Evolutionary conservation across 2,329 filamentous ascomycete species (phyloP), one percentile per base, ranked within the genome.

Genomic region (Colletotrichum lindemuthianum): DNA sequence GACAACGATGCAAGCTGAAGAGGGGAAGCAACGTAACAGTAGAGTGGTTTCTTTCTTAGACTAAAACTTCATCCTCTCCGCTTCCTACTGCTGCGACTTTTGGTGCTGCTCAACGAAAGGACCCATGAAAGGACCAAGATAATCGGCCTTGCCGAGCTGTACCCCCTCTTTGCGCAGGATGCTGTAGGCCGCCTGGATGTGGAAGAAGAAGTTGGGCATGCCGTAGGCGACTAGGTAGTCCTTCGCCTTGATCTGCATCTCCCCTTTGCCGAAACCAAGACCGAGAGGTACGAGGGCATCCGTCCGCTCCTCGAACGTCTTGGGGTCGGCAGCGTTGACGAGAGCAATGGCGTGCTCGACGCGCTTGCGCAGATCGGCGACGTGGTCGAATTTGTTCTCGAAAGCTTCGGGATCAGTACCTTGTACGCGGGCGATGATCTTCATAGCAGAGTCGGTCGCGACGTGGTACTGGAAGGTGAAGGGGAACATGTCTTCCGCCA

Each of bases 181-280:
- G 2, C 75, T 78, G 72, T 90, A 90, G 9, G 85, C 82, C 12
- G 81, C 85, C 10, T 77, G 79, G 10, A 84, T 63, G 68, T 90
- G 88, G 68, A 90, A 90, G 73, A 81, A 88, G 68, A 88, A 82
- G 70, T 89, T 88, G 3, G 87, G 85, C 32, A 88, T 70, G 2
- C 75, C 78, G 71, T 79, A 83, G 5, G 73, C 71, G 37, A 73
- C 70, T 10, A 85, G 68, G 69, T 85, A 87, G 1, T 73, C 70
- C 59, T 76, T 68, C 0, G 75, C 80, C 2, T 63, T 69, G 59
- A 70, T 64, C 54, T 73, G 74, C 33, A 59, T 59, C 51, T 65
- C 61, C 13, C 71, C 74, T 49, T 67, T 69, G 9, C 72, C 73
- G 52, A 43, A 50, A 57, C 63, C 58, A 37, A 67, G 65, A 68